A percentile compares a stretch with the other conserved stretches of the same genome.
Evolutionary conservation across 2,329 filamentous ascomycete species (phyloP).

Genomic region (Ophiostoma sp.): DNA sequence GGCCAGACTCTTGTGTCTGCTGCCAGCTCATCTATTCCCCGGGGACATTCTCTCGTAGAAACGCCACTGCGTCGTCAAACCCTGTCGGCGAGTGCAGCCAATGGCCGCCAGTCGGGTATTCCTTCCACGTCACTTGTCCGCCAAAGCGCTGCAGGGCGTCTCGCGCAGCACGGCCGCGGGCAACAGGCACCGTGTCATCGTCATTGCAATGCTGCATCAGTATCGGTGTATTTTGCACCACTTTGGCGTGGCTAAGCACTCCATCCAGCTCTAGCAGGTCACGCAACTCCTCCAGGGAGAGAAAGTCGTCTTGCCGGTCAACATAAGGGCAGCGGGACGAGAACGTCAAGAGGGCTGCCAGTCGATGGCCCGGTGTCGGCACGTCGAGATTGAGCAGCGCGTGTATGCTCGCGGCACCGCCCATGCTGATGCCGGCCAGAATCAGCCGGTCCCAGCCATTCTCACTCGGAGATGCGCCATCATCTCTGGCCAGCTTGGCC

Average conservation of each 20-base stretch:
- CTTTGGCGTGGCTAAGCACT: constrained; percentile 26
- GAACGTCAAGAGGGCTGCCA: constrained; percentile 37
- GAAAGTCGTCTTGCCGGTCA: constrained; percentile 30
- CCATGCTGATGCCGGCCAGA: constrained; percentile 44
- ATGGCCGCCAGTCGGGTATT: constrained; percentile 41
- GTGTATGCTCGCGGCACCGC: constrained; percentile 33
- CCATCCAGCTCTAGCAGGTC: constrained; percentile 30
- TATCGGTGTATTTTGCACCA: constrained; percentile 39
- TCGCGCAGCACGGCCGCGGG: constrained; percentile 35
- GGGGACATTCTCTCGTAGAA: constrained; percentile 12
- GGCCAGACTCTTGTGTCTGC: not conserved
- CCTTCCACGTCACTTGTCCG: constrained; percentile 38
- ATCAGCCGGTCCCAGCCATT: constrained; percentile 33
- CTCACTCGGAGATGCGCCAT: not conserved
- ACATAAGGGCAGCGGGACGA: constrained; percentile 35
- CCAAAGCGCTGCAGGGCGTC: constrained; percentile 37
- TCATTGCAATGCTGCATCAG: constrained; percentile 43
- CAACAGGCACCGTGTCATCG: constrained; percentile 39
- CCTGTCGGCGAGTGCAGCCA: constrained; percentile 43
- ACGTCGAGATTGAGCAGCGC: constrained; percentile 22
- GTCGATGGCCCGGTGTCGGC: constrained; percentile 9
- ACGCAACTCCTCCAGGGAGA: constrained; percentile 32
- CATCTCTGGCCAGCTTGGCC: constrained; percentile 27
- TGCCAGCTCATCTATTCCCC: not conserved
- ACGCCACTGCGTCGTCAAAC: constrained; percentile 37